phyloP scores from a whole-genome alignment of 2,329 filamentous ascomycete genomes.

The Aspergillus thermomutatus region DNA sequence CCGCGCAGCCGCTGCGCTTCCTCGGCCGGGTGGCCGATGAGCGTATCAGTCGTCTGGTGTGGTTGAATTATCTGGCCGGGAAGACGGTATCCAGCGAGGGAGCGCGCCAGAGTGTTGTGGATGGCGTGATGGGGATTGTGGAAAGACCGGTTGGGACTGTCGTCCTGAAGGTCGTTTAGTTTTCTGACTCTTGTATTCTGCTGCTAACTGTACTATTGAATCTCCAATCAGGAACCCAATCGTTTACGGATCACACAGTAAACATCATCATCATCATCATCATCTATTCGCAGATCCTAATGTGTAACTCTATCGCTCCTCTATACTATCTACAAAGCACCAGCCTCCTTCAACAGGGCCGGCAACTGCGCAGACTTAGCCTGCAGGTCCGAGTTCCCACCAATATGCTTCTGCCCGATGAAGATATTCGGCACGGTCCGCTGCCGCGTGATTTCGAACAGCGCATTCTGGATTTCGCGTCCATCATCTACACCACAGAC shows the following conservation, averaged over 20 bases:
- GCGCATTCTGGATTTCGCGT: slow-evolving; percentile 74
- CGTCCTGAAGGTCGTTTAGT: slow-evolving; percentile 64
- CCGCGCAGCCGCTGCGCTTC: slow-evolving; percentile 47
- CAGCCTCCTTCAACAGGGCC: slow-evolving; percentile 60
- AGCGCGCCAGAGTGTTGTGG: slow-evolving; percentile 75
- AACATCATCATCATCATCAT: background rate
- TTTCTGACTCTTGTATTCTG: background rate
- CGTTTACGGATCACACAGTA: background rate
- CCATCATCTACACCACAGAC: slow-evolving; percentile 65
- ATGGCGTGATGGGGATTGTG: slow-evolving; percentile 84
- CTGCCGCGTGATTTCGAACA: slow-evolving; percentile 76
- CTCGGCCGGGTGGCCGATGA: slow-evolving; percentile 76
- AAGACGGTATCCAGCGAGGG: slow-evolving; percentile 81
- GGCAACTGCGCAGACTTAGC: slow-evolving; percentile 62
- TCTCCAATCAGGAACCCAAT: background rate
- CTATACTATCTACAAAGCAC: slow-evolving; percentile 63
- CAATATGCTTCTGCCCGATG: slow-evolving; percentile 87
- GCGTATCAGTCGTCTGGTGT: slow-evolving; percentile 74
- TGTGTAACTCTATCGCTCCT: no score
- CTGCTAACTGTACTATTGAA: background rate
- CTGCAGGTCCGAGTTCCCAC: slow-evolving; percentile 89
- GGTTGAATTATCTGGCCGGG: slow-evolving; percentile 87
- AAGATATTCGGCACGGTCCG: slow-evolving; percentile 93
- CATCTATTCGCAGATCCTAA: background rate
- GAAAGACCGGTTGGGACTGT: slow-evolving; percentile 85